phyloP scores from a whole-genome alignment of 2,329 filamentous ascomycete species.

The Helicocarpus griseus region DNA sequence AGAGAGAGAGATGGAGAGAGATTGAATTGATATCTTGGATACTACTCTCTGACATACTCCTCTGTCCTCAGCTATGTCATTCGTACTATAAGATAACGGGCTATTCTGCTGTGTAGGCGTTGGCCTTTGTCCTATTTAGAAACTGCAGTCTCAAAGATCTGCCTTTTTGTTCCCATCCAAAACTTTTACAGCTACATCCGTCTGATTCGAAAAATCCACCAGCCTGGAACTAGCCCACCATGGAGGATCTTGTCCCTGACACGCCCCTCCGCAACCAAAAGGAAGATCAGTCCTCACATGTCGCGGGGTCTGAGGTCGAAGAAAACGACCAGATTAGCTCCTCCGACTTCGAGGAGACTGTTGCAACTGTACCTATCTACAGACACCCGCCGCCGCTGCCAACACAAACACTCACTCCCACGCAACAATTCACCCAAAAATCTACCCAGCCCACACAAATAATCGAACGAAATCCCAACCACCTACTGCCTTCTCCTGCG shows the following conservation, averaged over 20 bases:
- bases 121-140: not conserved
- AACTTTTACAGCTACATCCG: not conserved
- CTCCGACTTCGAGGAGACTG: constrained; percentile 36
- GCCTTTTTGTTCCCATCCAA: no score
- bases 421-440: constrained; percentile 40
- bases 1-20: no score
- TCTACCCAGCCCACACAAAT: constrained; percentile 54
- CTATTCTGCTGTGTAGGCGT: not conserved
- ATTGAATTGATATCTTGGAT: no score
- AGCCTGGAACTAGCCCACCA: constrained; percentile 11
- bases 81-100: not conserved
- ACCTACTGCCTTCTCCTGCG: constrained; percentile 18
- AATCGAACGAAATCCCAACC: constrained; percentile 34
- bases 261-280: constrained; percentile 30
- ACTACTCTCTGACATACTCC: no score
- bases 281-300: constrained; percentile 18
- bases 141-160: not conserved
- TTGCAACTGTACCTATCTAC: constrained; percentile 39
- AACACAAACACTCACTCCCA: constrained; percentile 33
- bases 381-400: constrained; percentile 10
- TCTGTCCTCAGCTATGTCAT: not conserved
- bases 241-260: constrained; percentile 32
- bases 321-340: constrained; percentile 21
- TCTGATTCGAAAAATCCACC: not conserved
- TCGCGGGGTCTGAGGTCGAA: constrained; percentile 9